Percentiles rank a stretch among this genome's conserved stretches.
phyloP scores from a whole-genome alignment of 2,329 filamentous ascomycete species.

The Colletotrichum higginsianum region DNA sequence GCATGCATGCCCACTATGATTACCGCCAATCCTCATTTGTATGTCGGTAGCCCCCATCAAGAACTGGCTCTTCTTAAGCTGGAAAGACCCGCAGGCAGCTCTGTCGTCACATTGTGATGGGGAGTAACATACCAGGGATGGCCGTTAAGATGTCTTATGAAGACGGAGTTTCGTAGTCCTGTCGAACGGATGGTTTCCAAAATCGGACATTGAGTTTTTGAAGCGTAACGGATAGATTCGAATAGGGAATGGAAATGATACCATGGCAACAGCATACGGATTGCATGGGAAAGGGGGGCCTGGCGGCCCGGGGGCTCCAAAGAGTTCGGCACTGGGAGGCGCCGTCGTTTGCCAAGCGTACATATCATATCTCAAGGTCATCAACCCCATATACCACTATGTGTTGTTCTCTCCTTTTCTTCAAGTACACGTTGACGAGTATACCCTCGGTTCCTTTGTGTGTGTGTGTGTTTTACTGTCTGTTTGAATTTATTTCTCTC shows the following conservation, averaged over 20 bases:
- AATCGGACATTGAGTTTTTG: constrained; percentile 5
- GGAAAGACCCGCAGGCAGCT: not conserved
- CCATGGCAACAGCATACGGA: constrained; percentile 39
- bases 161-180: constrained; percentile 26
- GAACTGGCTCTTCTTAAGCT: not conserved
- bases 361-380: not conserved
- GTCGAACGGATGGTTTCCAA: constrained; percentile 8
- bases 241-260: constrained; percentile 19
- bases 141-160: not conserved
- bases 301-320: not conserved
- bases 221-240: constrained; percentile 29
- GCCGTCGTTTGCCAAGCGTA: constrained; percentile 17
- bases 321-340: constrained; percentile 9
- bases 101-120: not conserved
- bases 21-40: not conserved
- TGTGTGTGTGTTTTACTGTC: not conserved
- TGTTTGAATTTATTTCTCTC: not conserved
- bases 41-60: not conserved
- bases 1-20: not conserved
- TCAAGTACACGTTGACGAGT: not conserved
- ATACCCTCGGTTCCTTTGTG: not conserved
- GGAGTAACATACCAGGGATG: not conserved
- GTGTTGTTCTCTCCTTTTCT: not conserved
- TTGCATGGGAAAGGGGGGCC: constrained; percentile 33
- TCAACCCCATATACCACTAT: constrained; percentile 26